Conservation (phyloP, 176 grass and related monocot species). For the maize (Zea mays) region DNA sequence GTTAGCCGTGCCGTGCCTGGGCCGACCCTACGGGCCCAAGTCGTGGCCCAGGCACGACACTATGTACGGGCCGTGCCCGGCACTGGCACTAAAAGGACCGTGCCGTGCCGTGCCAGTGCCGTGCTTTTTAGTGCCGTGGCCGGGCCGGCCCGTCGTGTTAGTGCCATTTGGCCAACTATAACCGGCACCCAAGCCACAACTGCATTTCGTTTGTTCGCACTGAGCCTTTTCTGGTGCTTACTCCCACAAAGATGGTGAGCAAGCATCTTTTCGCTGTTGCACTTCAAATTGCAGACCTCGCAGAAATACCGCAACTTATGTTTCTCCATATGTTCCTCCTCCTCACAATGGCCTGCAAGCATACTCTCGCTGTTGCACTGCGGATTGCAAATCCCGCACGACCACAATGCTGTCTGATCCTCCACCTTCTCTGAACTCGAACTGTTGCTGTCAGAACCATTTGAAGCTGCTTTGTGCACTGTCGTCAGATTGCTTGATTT, state of each 20-base stretch:
- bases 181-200: neutral
- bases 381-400: neutral
- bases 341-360: neutral
- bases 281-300: conserved; percentile 30
- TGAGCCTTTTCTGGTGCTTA: conserved; percentile 28
- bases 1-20: too few species aligned
- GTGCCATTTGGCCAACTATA: too few species aligned
- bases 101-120: too few species aligned
- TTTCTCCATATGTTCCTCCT: conserved; percentile 6
- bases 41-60: too few species aligned
- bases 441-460: neutral
- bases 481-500: neutral
- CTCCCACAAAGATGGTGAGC: neutral
- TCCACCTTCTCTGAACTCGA: neutral
- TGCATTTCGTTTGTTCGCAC: neutral
- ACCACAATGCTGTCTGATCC: neutral
- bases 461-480: neutral
- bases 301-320: conserved; percentile 10
- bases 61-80: too few species aligned
- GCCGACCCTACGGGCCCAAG: too few species aligned
- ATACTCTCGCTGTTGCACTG: neutral
- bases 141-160: too few species aligned
- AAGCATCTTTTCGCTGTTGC: conserved; percentile 14
- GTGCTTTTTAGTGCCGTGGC: too few species aligned
- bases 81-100: too few species aligned